Evolutionary conservation across 1,284 basidiomycete species (phyloP), one percentile per base, ranked within the genome.

Genomic region (Flammula alnicola): DNA sequence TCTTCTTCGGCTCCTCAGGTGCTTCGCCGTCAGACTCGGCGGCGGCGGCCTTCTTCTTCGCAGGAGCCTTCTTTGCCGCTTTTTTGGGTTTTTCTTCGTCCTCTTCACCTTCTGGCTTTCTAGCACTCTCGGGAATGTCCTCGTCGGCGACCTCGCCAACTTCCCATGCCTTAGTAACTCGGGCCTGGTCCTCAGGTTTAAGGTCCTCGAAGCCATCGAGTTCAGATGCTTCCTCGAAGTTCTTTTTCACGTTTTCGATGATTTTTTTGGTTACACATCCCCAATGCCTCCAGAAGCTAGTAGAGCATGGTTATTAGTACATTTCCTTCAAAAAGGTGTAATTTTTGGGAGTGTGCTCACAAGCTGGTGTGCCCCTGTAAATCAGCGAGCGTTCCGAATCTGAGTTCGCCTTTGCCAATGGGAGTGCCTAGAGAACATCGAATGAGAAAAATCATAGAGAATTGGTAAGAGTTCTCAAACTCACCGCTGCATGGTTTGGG

Each of bases 231-330:
- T 79, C 75, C 6, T 77, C 71, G 60, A 88, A 78, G 5, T 72
- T 71, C 23, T 80, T 75, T 69, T 91, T 87, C 69, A 92, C 77
- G 63, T 93, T 91, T n/a, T 68, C 65, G 30, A 95, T 62, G 45
- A 93, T 81, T 57, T 78, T 83, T 17, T 76, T 49, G 0, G 91
- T 92, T 5, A 81, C 78, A 58, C 93, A 95, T 49, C 88, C 87
- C 86, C 87, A 93, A 63, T 94, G 91, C 56, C 88, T 81, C 86
- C 86, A 92, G 37, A 73, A 64, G 58, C 90, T 91, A 47, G 8
- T 10, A 11, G 22, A 48, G 43, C 26, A 58, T 3, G 33, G 14
- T 37, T 9, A 22, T 52, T 11, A 48, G 42, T 30, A 22, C 22
- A 14, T 23, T 19, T 25, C 27, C 19, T 19, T n/a, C 20, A 16